Conservation (phyloP, 768 basidiomycete species). For the Gloeostereum incarnatum region DNA sequence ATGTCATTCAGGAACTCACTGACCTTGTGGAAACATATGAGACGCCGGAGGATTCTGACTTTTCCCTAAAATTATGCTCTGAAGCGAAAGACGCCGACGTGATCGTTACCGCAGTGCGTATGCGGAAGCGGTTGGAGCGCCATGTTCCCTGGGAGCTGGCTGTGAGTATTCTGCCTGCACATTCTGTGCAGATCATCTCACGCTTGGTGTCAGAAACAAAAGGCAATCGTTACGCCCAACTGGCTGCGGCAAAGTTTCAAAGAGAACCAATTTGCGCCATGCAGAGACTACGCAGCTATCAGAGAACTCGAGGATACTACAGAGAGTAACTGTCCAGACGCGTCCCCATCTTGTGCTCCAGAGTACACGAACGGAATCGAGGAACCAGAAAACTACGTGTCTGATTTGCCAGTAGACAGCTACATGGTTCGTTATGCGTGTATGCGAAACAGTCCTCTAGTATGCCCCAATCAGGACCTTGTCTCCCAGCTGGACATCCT, state of each 20-base stretch:
- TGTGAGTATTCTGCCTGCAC: constrained; percentile 28
- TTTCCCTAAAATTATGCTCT: constrained; percentile 24
- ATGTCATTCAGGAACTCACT: constrained; percentile 24
- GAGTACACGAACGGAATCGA: constrained; percentile 7
- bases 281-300: constrained; percentile 47
- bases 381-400: no score
- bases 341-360: no score
- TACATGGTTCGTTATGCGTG: constrained; percentile 46
- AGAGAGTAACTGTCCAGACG: constrained; percentile 31
- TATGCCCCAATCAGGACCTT: constrained; percentile 61
- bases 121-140: constrained; percentile 60
- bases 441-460: constrained; percentile 52
- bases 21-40: constrained; percentile 20
- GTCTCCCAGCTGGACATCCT: constrained; percentile 51
- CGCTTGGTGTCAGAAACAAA: constrained; percentile 37
- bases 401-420: background rate
- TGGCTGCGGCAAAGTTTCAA: constrained; percentile 59
- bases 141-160: constrained; percentile 59
- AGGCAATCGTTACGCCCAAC: constrained; percentile 58
- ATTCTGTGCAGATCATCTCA: constrained; percentile 1
- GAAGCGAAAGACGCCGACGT: constrained; percentile 46
- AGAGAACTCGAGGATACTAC: constrained; percentile 38
- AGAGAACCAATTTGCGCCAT: constrained; percentile 35
- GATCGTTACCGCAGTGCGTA: constrained; percentile 55
- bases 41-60: constrained; percentile 1